Evolutionary conservation across 2,329 filamentous ascomycete species (phyloP), one percentile per base, ranked within the genome.

Genomic region (Alternaria rosae): DNA sequence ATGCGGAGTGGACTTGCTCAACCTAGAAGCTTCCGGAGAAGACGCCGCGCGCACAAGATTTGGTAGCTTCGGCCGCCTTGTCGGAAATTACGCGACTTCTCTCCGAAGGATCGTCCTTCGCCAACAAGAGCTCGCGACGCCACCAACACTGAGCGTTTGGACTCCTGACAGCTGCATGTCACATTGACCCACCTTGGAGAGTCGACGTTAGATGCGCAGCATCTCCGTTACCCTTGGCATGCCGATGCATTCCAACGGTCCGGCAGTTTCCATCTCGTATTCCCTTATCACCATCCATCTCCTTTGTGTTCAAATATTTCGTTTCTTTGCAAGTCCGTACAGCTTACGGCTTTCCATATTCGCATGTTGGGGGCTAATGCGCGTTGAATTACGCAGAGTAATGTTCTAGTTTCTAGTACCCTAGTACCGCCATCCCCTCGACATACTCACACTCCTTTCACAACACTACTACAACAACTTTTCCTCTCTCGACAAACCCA

Each of bases 341-440:
- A 48, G 35, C 23, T 8, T 9, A 51, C 55, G 57, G 61, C 57
- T 56, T 38, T 35, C 47, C 56, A 61, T 59, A 44, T 61, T 66
- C 45, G 44, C 44, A 26, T 53, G 53, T 65, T 70, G 67, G 71
- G 66, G 70, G 66, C 64, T 64, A 58, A 64, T 60, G 66, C 65
- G 63, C 68, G 67, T 70, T 69, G 68, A 72, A 59, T 66, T 73
- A 72, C 68, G 61, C 63, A 65, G 54, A 64, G 69, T 75, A 75
- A 75, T 75, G 72, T 74, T 70, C 69, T 73, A 75, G 71, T 75
- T 65, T 65, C 63, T 74, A 73, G 64, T 72, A 55, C 66, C 48
- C 67, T 72, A 71, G 69, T 73, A 65, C 64, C 63, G 67, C 63
- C 55, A 50, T 57, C 48, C 61, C 67, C 69, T 71, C 68, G 64